Base-by-base conservation (phyloP, 495 filamentous ascomycete genomes). In the Niebla homalea region DNA sequence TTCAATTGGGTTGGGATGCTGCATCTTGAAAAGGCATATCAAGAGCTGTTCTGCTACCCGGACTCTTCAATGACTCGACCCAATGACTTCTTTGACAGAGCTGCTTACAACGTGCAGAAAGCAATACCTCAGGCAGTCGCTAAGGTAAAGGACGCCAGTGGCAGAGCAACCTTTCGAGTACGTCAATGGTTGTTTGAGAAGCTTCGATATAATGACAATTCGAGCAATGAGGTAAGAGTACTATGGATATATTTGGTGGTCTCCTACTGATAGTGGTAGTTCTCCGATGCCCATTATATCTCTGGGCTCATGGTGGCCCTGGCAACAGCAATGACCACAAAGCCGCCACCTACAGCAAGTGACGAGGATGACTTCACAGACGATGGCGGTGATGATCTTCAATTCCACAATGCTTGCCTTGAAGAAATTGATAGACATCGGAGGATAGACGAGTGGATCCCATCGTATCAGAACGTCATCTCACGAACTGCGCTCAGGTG, bases 401-500 rank as follows among this genome's bases (percentile, higher is more conserved):
- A 72, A 43, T 81, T 92, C 37, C 76, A 84, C 50, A 75, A 77
- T 38, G 74, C 78, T 40, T 84, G 84, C 2, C 63, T 94, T 15
- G 81, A 84, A 36, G 88, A 94, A 61, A 86, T 99, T 41, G 86
- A 95, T 50, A 77, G 93, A 45, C 86, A 90, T 59, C 77, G 88
- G 43, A 79, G 90, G 40, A 87, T 93, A 74, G 92, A 99, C 58
- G 88, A 96, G 65, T 97, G 88, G 81, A 84, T 84, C 0, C 77
- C 81, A 32, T 93, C 89, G 0, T 94, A 83, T 64, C 87, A 95
- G 49, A 99, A 97, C 55, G 73, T 94, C 48, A 88, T 88, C 62
- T 87, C 93, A 1, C 74, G 75, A 35, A 83, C 89, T 5, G 87
- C 88, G 3, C 66, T 97, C 19, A 74, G 83, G n/a, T 88, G 85